phyloP scores from a whole-genome alignment of 352 stramenopile genomes.

The Globisporangium ultimum region DNA sequence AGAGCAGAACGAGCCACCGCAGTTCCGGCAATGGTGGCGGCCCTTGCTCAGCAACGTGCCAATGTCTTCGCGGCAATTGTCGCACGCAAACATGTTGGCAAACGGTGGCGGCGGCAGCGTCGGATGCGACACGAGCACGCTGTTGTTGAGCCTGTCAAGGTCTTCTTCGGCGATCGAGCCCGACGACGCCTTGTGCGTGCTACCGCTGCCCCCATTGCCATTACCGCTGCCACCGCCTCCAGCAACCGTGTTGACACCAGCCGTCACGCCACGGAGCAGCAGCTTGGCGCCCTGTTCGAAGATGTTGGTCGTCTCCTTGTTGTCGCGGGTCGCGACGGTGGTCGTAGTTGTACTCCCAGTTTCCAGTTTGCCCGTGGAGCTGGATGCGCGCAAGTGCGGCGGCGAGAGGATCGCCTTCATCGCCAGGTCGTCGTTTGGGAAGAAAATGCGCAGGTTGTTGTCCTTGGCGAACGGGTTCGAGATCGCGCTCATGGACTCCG shows the following conservation, averaged over 20 bases:
- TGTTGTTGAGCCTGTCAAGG: constrained; percentile 29
- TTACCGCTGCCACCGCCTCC: neutral
- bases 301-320: constrained; percentile 2
- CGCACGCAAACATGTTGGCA: constrained; percentile 75
- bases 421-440: constrained; percentile 47
- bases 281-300: constrained; percentile 21
- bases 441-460: constrained; percentile 45
- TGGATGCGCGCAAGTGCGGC: constrained; percentile 13
- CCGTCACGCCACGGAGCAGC: constrained; percentile 24
- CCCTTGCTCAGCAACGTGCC: constrained; percentile 65
- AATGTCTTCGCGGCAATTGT: constrained; percentile 71
- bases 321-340: neutral
- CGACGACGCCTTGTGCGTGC: constrained; percentile 21
- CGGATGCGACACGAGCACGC: constrained; percentile 46
- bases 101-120: constrained; percentile 62
- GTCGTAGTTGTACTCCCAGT: too few relatives aligned
- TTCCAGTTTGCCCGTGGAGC: constrained; percentile 2
- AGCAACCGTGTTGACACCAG: neutral
- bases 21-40: constrained; percentile 80
- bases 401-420: constrained; percentile 57
- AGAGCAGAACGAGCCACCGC: constrained; percentile 69
- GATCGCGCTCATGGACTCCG: constrained; percentile 1
- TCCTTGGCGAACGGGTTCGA: constrained; percentile 5
- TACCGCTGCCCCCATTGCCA: neutral
- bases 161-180: constrained; percentile 48